phyloP scores from a whole-genome alignment of 495 filamentous ascomycete genomes.

The Neurospora sp. region DNA sequence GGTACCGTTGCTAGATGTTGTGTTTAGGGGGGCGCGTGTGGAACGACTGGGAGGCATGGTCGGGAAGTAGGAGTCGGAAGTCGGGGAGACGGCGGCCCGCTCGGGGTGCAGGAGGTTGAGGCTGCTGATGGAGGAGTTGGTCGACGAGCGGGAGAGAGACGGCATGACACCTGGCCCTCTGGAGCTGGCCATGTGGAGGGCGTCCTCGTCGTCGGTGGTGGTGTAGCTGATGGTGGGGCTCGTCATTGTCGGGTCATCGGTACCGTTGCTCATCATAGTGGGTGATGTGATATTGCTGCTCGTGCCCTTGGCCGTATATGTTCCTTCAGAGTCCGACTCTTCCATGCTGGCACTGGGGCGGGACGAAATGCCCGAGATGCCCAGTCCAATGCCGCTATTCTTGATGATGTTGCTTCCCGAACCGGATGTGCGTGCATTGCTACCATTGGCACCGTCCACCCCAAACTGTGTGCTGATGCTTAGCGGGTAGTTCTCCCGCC shows the following conservation, averaged over 20 bases:
- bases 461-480: conserved; percentile 32
- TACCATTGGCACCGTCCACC: not conserved
- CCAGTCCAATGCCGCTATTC: conserved; percentile 28
- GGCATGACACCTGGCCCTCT: conserved; percentile 11
- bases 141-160: conserved; percentile 13
- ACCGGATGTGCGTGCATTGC: not conserved
- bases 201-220: conserved; percentile 75
- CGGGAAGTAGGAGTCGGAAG: conserved; percentile 59
- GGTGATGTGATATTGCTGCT: conserved; percentile 10
- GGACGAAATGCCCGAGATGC: conserved; percentile 38
- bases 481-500: conserved; percentile 34
- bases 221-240: conserved; percentile 54
- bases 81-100: conserved; percentile 36
- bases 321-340: conserved; percentile 13
- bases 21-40: not conserved
- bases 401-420: not conserved
- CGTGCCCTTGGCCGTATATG: conserved; percentile 18
- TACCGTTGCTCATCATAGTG: conserved; percentile 1
- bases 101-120: conserved; percentile 32
- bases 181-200: conserved; percentile 44
- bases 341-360: conserved; percentile 25
- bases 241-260: conserved; percentile 24
- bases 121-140: conserved; percentile 16
- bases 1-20: not conserved
- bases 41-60: conserved; percentile 12